phyloP scores from a whole-genome alignment of 352 stramenopile species.

The Plasmopara muralis region DNA sequence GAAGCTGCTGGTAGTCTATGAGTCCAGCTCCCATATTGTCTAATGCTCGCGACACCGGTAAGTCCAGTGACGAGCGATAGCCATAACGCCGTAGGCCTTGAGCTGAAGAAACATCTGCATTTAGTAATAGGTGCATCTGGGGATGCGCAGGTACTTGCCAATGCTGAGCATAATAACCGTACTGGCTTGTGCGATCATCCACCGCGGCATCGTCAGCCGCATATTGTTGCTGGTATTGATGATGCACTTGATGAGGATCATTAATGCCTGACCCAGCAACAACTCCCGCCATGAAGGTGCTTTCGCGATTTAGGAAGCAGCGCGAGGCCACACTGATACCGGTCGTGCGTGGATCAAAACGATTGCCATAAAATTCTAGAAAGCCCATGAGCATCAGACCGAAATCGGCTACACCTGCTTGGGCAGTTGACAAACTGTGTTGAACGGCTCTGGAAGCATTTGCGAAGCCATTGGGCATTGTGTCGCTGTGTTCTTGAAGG shows the following conservation, averaged over 20 bases:
- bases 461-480: slow-evolving; percentile 52
- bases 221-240: slow-evolving; percentile 43
- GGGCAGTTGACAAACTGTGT: slow-evolving; percentile 54
- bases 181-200: slow-evolving; percentile 44
- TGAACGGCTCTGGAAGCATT: slow-evolving; percentile 53
- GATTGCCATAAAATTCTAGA: slow-evolving; percentile 96
- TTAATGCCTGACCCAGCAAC: slow-evolving; percentile 13
- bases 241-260: slow-evolving; percentile 34
- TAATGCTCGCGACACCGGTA: slow-evolving; percentile 30
- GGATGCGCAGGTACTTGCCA: slow-evolving; percentile 49
- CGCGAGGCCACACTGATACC: slow-evolving; percentile 84
- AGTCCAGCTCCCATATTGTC: slow-evolving; percentile 30
- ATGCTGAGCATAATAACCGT: slow-evolving; percentile 38
- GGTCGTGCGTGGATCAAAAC: slow-evolving; percentile 86
- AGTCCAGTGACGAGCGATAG: slow-evolving; percentile 64
- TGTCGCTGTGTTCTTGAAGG: slow-evolving; percentile 80
- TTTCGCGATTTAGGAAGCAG: slow-evolving; percentile 79
- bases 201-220: slow-evolving; percentile 39
- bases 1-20: slow-evolving; percentile 34
- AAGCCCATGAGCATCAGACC: slow-evolving; percentile 95
- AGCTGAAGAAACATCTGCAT: slow-evolving; percentile 34
- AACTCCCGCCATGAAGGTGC: slow-evolving; percentile 28
- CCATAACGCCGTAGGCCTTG: slow-evolving; percentile 57
- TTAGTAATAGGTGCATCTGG: slow-evolving; percentile 38
- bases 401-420: slow-evolving; percentile 75